Conservation (phyloP, 108 stramenopile species). For the Stephanodiscus triporus region DNA sequence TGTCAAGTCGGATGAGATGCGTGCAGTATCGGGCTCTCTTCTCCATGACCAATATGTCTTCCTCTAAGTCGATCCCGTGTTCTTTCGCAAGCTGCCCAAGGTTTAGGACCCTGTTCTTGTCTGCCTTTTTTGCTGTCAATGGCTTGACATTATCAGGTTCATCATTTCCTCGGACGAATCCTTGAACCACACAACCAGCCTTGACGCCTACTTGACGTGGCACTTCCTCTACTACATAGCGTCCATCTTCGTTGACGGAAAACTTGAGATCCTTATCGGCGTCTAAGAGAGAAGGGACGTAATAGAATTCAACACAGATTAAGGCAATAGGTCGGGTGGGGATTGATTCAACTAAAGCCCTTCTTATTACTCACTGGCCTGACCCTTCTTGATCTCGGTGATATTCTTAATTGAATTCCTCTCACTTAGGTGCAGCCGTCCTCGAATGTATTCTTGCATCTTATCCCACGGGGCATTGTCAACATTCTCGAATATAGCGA, state of each 20-base stretch:
- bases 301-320: neutral
- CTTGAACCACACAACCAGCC: slow-evolving; percentile 57
- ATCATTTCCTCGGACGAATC: slow-evolving; percentile 45
- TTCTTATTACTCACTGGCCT: slow-evolving; percentile 8
- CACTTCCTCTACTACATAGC: slow-evolving; percentile 51
- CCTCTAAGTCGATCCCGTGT: slow-evolving; percentile 50
- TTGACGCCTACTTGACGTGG: slow-evolving; percentile 58
- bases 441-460: slow-evolving; percentile 76
- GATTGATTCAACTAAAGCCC: neutral
- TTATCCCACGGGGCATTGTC: slow-evolving; percentile 69
- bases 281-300: neutral
- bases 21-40: slow-evolving; percentile 62
- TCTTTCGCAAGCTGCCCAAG: slow-evolving; percentile 50
- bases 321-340: neutral
- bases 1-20: slow-evolving; percentile 60
- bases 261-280: slow-evolving; percentile 41
- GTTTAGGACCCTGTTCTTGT: slow-evolving; percentile 32
- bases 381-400: slow-evolving; percentile 30
- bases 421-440: slow-evolving; percentile 43
- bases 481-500: slow-evolving; percentile 79
- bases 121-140: slow-evolving; percentile 25
- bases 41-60: slow-evolving; percentile 64
- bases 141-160: slow-evolving; percentile 2
- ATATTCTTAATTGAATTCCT: slow-evolving; percentile 49
- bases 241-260: slow-evolving; percentile 30